Evolutionary conservation across 768 basidiomycete genomes (phyloP), one percentile per base, ranked within the genome.

Genomic region (Pisolithus albus): DNA sequence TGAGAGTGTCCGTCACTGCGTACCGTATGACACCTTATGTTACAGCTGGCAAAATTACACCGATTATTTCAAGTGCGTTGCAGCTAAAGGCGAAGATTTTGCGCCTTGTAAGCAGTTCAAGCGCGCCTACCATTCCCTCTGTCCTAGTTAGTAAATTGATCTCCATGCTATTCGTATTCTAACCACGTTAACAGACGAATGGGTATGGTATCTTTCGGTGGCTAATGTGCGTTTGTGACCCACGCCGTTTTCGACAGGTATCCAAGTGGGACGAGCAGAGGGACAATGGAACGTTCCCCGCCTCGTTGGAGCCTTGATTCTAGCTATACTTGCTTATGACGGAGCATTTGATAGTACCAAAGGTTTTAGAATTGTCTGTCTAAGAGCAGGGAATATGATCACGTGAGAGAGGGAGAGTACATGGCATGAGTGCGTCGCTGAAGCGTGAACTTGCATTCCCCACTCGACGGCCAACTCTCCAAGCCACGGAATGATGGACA

Each of bases 91-190:
- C 59, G 96, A 99, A 60, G 96, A 97, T 53, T 98, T 84, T 68
- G 83, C 86, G n/a, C 93, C 96, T 2, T 98, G 96, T 86, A 92
- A 92, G 75, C 94, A 96, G 71, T 99, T 99, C 83, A 89, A 88
- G 76, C 82, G 83, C 69, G 90, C 90, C 26, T 99, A 92, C 78
- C 80, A 92, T 76, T 92, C 94, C 39, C 82, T 98, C 53, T 99
- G 96, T 75, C 96, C 96, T 57, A 97, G 96, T 97, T 62, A 70
- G 92, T 84, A 13, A 16, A 28, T 11, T 3, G 28, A 3, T 21
- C 9, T 26, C 44, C 21, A n/a, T 38, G n/a, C n/a, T 50, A 50
- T 18, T 40, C 43, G 11, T 50, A 49, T 43, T 36, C 51, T 62
- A 1, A 59, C 50, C 49, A 37, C 34, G 30, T 45, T 50, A 53